Conservation (phyloP, 1,139 yeast genomes). For the Candida sp. region DNA sequence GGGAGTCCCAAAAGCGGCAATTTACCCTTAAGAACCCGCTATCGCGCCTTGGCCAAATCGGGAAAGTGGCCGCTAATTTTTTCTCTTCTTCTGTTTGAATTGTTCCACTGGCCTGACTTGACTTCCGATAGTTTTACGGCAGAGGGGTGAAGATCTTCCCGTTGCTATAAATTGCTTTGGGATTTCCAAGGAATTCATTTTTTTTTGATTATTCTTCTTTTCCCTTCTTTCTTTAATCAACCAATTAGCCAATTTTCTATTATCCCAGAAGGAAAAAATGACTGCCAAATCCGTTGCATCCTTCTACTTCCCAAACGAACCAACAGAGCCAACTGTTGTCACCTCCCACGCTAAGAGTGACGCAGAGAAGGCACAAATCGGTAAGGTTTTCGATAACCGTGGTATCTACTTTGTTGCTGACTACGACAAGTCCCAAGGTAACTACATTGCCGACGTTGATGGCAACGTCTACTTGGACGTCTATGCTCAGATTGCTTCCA, state of each 20-base stretch:
- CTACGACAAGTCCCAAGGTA: slow-evolving; percentile 69
- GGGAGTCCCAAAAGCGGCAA: neutral
- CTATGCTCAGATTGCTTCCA: slow-evolving; percentile 80
- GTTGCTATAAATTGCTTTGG: slow-evolving; percentile 1
- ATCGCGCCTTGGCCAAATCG: neutral
- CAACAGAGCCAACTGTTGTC: slow-evolving; percentile 58
- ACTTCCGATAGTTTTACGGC: neutral
- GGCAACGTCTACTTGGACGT: slow-evolving; percentile 72
- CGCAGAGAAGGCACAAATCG: slow-evolving; percentile 49
- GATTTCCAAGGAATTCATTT: neutral
- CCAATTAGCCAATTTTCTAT: neutral
- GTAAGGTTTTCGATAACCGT: slow-evolving; percentile 63
- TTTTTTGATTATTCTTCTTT: neutral
- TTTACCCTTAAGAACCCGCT: neutral
- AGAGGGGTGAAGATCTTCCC: neutral
- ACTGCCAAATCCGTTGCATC: slow-evolving; percentile 44
- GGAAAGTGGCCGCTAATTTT: slow-evolving; percentile 2
- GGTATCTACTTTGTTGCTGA: slow-evolving; percentile 74
- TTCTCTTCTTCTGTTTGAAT: neutral
- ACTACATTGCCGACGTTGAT: slow-evolving; percentile 73
- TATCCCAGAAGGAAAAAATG: slow-evolving; percentile 4
- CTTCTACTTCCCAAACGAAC: slow-evolving; percentile 70
- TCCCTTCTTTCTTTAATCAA: neutral
- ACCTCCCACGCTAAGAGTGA: slow-evolving; percentile 55
- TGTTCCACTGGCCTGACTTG: neutral